phyloP scores from a whole-genome alignment of 2,329 filamentous ascomycete species.

The Ilyonectria sp. region DNA sequence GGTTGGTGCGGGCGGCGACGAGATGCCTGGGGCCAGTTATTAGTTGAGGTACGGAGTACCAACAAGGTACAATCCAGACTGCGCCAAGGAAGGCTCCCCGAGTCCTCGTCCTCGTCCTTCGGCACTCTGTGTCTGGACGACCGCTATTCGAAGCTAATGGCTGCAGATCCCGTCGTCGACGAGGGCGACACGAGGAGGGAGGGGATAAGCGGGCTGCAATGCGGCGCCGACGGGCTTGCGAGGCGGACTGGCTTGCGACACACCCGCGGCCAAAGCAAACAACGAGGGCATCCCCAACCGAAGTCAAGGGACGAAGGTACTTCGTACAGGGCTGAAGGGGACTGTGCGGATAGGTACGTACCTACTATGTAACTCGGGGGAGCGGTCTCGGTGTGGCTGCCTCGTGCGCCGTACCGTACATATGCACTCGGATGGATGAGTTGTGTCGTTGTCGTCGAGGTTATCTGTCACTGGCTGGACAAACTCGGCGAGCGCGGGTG shows the following conservation, averaged over 20 bases:
- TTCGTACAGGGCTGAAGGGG: slow-evolving; percentile 1
- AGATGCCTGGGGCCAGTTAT: slow-evolving; percentile 3
- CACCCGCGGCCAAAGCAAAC: neutral
- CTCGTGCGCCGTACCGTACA: neutral
- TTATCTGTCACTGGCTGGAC: slow-evolving; percentile 4
- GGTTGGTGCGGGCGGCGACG: slow-evolving; percentile 3
- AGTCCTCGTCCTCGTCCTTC: slow-evolving; percentile 9
- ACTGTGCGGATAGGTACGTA: neutral
- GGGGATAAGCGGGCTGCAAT: slow-evolving; percentile 20
- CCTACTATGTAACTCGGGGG: neutral
- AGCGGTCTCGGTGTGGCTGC: neutral
- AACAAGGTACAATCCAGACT: slow-evolving; percentile 2
- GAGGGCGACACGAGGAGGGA: slow-evolving; percentile 5
- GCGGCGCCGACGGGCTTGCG: slow-evolving; percentile 17
- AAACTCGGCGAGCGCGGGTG: slow-evolving; percentile 22
- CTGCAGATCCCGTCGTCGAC: slow-evolving; percentile 26
- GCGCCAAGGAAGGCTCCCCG: slow-evolving; percentile 20
- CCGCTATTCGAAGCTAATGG: slow-evolving; percentile 27
- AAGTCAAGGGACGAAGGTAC: neutral
- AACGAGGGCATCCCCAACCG: neutral
- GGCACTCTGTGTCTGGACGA: slow-evolving; percentile 12
- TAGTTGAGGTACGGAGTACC: neutral
- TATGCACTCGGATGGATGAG: slow-evolving; percentile 18
- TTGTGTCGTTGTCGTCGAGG: neutral
- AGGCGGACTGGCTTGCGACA: slow-evolving; percentile 1